Conservation (phyloP, 805 yeast genomes). For the Candida sithepensis region DNA sequence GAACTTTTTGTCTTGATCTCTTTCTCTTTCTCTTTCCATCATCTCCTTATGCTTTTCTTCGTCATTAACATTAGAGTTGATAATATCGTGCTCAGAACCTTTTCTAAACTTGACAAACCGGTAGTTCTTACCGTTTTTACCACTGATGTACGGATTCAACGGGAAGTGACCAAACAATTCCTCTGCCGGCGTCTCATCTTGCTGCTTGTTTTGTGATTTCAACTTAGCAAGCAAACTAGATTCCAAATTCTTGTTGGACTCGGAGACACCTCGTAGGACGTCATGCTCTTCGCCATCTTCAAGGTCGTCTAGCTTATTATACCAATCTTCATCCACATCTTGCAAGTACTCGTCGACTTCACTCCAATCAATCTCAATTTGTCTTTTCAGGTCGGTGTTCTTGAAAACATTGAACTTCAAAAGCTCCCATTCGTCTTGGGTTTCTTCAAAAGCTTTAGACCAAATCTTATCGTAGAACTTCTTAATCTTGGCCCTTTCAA, state of each 20-base stretch:
- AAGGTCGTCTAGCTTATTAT: conserved; percentile 16
- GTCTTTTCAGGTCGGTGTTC: conserved; percentile 62
- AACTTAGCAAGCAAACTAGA: conserved; percentile 11
- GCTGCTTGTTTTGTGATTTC: conserved; percentile 6
- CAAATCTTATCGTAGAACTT: conserved; percentile 70
- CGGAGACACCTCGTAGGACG: conserved; percentile 10
- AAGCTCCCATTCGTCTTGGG: conserved; percentile 63
- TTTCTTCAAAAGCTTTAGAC: conserved; percentile 79
- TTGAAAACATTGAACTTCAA: conserved; percentile 71
- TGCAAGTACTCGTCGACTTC: conserved; percentile 49
- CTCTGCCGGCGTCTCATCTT: conserved; percentile 15
- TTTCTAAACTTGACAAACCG: conserved; percentile 31
- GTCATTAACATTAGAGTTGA: conserved; percentile 26
- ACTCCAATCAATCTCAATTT: conserved; percentile 63
- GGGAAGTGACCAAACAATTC: conserved; percentile 30
- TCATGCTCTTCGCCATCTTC: conserved; percentile 3
- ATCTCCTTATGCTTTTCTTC: conserved; percentile 16
- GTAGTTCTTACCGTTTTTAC: conserved; percentile 28
- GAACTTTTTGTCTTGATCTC: conserved; percentile 14
- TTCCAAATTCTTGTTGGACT: conserved; percentile 14
- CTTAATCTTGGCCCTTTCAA: conserved; percentile 61
- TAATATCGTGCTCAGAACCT: conserved; percentile 21
- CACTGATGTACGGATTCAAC: conserved; percentile 27
- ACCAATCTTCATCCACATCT: conserved; percentile 22
- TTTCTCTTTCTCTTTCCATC: conserved; percentile 14